Base-by-base conservation (phyloP, 495 filamentous ascomycete genomes). In the Poronia punctata region DNA sequence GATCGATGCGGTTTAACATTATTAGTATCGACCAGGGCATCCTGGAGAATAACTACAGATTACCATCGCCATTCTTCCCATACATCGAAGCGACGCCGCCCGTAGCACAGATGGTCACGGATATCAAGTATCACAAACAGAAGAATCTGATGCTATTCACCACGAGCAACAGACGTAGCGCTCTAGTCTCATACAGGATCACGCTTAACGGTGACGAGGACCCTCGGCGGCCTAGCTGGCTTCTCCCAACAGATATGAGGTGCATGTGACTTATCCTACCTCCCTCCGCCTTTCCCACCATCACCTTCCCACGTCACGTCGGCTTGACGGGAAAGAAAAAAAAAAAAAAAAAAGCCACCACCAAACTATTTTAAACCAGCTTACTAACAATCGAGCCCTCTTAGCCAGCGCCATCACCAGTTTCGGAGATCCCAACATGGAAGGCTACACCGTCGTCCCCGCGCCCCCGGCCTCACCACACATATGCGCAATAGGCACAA, bases 401-500 rank as follows among this genome's bases (percentile, higher is more conserved):
- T n/a, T n/a, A n/a, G n/a, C n/a, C n/a, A n/a, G n/a, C n/a, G n/a
- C n/a, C n/a, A n/a, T n/a, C n/a, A n/a, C n/a, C n/a, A n/a, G n/a
- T n/a, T n/a, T n/a, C n/a, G 2, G 11, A 12, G 1, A 24, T 11
- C n/a, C 3, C 10, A 19, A 45, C 1, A 48, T 32, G 26, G 36
- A 34, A 19, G 45, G 36, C 25, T 22, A 55, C 24, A 49, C 43
- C 26, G 36, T 53, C 27, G 38, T 40, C 12, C 29, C 54, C 1
- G 49, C 50, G 5, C 52, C 57, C 6, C 25, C 38, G 1, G 32
- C 40, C 2, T 53, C 51, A 8, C 14, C 42, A 5, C 17, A 56
- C 0, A 34, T 50, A 15, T 62, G 58, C 40, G 34, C 61, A 2
- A 38, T 58, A 2, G 65, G 63, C 17, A 65, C 63, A 1, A 53